A percentile compares a stretch with the other conserved stretches of the same genome.
Conservation (phyloP, 371 early-diverging fungal species). For the Pancytospora philotis region DNA sequence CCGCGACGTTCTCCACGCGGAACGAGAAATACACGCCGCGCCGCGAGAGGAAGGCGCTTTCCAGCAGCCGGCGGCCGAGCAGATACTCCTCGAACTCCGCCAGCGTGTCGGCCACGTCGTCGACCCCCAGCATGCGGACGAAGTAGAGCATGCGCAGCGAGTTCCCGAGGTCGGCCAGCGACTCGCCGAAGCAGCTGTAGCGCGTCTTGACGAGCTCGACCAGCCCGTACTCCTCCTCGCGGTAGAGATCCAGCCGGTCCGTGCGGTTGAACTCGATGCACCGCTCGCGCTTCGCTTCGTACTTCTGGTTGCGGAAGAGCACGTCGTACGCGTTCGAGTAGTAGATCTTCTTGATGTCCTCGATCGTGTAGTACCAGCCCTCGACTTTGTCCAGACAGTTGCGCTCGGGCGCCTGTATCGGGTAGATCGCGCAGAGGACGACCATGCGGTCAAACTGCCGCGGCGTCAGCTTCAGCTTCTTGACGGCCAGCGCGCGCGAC, state of each 20-base stretch:
- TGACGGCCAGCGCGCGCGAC: slow-evolving; percentile 27
- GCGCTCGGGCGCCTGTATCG: slow-evolving; percentile 30
- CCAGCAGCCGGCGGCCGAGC: slow-evolving; percentile 19
- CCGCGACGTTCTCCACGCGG: slow-evolving; percentile 28
- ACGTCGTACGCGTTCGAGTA: slow-evolving; percentile 32
- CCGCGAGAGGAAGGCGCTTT: slow-evolving; percentile 34
- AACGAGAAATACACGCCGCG: slow-evolving; percentile 40
- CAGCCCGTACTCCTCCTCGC: slow-evolving; percentile 27
- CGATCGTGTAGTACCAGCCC: slow-evolving; percentile 41
- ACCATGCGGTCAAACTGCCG: slow-evolving; percentile 43
- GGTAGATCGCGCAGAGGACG: slow-evolving; percentile 24
- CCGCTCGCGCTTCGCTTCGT: slow-evolving; percentile 24
- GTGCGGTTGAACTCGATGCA: neutral
- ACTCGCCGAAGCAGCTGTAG: slow-evolving; percentile 36
- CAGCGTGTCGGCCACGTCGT: slow-evolving; percentile 13
- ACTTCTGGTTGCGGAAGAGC: slow-evolving; percentile 24
- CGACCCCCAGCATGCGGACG: slow-evolving; percentile 16
- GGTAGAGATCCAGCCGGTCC: slow-evolving; percentile 12
- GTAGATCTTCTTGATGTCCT: slow-evolving; percentile 37
- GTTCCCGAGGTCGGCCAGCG: slow-evolving; percentile 33
- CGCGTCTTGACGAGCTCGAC: slow-evolving; percentile 36
- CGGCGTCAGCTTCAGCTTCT: slow-evolving; percentile 22
- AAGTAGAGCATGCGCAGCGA: slow-evolving; percentile 34
- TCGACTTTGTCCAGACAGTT: slow-evolving; percentile 28
- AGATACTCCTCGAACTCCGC: slow-evolving; percentile 41